These are phyloP conservation scores for Aleurites moluccanus DNA, from an alignment of 441 rosid genomes.

Conservation along the genomic window DNA sequence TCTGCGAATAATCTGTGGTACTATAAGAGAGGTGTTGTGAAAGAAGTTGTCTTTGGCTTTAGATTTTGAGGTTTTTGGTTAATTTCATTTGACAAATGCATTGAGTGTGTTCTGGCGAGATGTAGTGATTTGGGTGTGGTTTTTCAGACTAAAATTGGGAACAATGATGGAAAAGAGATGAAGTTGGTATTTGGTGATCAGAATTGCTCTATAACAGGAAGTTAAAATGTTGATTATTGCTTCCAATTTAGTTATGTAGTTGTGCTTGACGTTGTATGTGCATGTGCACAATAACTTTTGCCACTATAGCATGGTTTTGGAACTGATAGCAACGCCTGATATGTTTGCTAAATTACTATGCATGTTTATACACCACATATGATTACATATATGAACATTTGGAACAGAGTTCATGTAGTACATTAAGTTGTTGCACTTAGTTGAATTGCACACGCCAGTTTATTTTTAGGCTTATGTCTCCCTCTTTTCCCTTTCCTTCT, in stretches of 20 bases:
- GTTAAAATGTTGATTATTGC: background rate
- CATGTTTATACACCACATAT: background rate
- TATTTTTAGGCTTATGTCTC: too few relatives aligned
- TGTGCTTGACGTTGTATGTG: background rate
- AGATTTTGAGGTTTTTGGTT: background rate
- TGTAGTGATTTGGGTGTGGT: background rate
- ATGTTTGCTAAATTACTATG: background rate
- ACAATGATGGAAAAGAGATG: background rate
- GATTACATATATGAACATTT: background rate
- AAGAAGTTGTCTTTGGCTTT: background rate
- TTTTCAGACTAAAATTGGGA: background rate
- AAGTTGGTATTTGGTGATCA: background rate
- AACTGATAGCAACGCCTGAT: background rate
- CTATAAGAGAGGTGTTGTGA: background rate
- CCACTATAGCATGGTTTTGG: background rate
- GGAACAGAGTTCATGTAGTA: background rate
- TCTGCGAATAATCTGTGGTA: background rate
- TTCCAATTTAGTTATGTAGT: background rate
- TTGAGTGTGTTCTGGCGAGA: background rate
- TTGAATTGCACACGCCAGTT: background rate
- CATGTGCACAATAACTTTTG: background rate
- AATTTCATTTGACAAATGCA: background rate
- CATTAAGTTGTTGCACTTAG: background rate
- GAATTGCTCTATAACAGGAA: background rate
- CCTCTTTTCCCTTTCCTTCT: background rate